A percentile compares a stretch with the other conserved stretches of the same genome.
phyloP scores from a whole-genome alignment of 1,284 basidiomycete genomes.

The Apiotrichum gamsii region DNA sequence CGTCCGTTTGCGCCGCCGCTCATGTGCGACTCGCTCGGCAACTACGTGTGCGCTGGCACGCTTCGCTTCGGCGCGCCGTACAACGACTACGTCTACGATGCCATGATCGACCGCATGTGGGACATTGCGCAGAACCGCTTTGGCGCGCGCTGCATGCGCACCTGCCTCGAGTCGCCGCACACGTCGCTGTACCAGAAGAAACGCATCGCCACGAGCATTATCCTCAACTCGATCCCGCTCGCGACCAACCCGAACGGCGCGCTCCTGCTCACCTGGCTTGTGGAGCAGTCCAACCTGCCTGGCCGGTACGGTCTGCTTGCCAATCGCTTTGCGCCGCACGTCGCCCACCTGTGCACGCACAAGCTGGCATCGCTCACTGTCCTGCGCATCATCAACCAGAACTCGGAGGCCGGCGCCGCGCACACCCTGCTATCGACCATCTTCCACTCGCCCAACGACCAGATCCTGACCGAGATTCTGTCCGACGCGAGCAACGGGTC shows the following conservation, averaged over 20 bases:
- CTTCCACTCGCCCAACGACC: constrained; percentile 76
- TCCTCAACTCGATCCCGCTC: constrained; percentile 94
- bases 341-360: constrained; percentile 94
- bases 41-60: constrained; percentile 85
- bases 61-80: constrained; percentile 81
- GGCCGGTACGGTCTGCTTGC: constrained; percentile 88
- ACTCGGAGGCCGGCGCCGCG: constrained; percentile 72
- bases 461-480: constrained; percentile 85
- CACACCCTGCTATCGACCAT: constrained; percentile 70
- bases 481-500: constrained; percentile 93
- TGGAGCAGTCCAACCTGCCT: constrained; percentile 87
- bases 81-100: constrained; percentile 95
- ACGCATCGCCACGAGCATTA: constrained; percentile 86
- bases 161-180: constrained; percentile 84
- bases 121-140: constrained; percentile 88
- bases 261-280: constrained; percentile 88
- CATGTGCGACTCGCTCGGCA: constrained; percentile 92
- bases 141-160: constrained; percentile 94
- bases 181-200: constrained; percentile 84
- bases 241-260: constrained; percentile 98
- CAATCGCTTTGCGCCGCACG: constrained; percentile 89
- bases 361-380: constrained; percentile 94
- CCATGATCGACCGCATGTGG: constrained; percentile 97
- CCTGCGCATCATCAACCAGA: constrained; percentile 85
- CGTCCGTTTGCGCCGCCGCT: constrained; percentile 88